Evolutionary conservation across 345 rosid species (phyloP).

Genomic region (Adansonia digitata): DNA sequence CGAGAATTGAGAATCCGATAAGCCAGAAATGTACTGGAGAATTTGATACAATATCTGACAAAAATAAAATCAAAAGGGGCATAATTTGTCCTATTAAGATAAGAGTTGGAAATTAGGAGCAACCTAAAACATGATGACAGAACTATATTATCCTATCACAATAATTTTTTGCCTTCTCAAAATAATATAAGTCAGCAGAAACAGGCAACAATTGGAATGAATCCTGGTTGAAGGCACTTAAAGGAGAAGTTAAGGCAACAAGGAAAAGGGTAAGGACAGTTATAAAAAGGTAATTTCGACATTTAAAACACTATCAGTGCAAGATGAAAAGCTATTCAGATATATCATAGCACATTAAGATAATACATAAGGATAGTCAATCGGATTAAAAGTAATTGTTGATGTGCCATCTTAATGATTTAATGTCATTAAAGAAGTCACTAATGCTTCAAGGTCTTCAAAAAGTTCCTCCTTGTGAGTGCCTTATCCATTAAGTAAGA

Average conservation of each 20-base stretch:
- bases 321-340: slow-evolving; percentile 3
- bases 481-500: slow-evolving; percentile 12
- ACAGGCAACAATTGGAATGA: not conserved
- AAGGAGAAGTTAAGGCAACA: not conserved
- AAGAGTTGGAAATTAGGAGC: slow-evolving; percentile 1
- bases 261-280: not conserved
- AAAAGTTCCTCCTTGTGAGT: slow-evolving; percentile 12
- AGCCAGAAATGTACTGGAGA: not conserved
- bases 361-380: slow-evolving; percentile 7
- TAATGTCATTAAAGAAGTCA: slow-evolving; percentile 12
- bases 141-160: not conserved
- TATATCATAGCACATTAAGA: not conserved
- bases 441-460: slow-evolving; percentile 10
- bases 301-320: not conserved
- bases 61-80: not conserved
- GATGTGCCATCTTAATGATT: slow-evolving; percentile 7
- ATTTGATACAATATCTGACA: not conserved
- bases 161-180: not conserved
- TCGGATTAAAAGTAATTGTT: not conserved
- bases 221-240: not conserved
- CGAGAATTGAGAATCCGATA: not conserved
- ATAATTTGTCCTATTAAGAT: not conserved
- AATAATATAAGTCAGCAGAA: not conserved
- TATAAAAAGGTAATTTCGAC: not conserved
- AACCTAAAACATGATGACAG: not conserved